These are phyloP conservation scores for Tetrastigma voinierianum DNA, from an alignment of 164 flowering plant genomes.

Conservation along the genomic window DNA sequence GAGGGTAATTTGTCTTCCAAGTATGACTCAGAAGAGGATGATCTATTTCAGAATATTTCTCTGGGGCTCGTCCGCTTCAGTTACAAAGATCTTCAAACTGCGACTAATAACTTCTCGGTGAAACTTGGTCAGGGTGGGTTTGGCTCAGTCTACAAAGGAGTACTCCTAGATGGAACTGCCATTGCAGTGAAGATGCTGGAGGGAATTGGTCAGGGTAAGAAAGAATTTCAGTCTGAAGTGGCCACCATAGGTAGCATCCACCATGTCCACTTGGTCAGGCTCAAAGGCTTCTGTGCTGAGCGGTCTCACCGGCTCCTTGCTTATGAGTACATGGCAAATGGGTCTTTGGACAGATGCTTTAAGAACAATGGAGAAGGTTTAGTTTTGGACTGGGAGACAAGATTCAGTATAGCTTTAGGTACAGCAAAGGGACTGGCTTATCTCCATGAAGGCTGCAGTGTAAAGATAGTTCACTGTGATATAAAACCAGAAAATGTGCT, in stretches of 20 bases:
- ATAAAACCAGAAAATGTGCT: constrained; percentile 23
- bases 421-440: constrained; percentile 22
- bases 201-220: constrained; percentile 8
- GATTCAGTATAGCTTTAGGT: constrained; percentile 11
- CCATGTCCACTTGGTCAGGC: constrained; percentile 14
- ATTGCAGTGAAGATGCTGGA: constrained; percentile 13
- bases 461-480: constrained; percentile 8
- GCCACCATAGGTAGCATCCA: constrained; percentile 18
- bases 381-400: constrained; percentile 13
- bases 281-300: constrained; percentile 20
- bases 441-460: constrained; percentile 19
- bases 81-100: constrained; percentile 10
- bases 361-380: not conserved
- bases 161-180: constrained; percentile 2
- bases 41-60: not conserved
- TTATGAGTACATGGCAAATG: constrained; percentile 15
- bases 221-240: constrained; percentile 13
- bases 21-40: not conserved
- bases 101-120: constrained; percentile 7
- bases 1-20: too few species aligned
- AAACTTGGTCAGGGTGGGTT: constrained; percentile 11
- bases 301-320: constrained; percentile 12
- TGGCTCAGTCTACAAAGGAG: constrained; percentile 10
- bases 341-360: constrained; percentile 16
- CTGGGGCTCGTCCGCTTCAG: not conserved